Base-by-base conservation (phyloP, 306 rosid genomes). In the Vigna mungo region DNA sequence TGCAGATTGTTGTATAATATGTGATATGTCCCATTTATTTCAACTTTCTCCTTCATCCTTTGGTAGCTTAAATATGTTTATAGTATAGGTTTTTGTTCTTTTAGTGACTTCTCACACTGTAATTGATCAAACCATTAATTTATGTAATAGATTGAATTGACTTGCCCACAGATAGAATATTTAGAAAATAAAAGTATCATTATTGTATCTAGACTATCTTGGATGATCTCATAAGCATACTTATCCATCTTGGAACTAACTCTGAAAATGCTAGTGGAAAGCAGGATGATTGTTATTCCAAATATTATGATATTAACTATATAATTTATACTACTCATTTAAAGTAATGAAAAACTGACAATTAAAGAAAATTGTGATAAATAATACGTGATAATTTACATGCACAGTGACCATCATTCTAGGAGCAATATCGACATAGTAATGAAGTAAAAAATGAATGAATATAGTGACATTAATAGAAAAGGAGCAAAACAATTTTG, bases 41-140 rank as follows among this genome's bases (percentile, higher is more conserved):
- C 75, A 41, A 49, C 39, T 58, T n/a, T 27, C 23, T 72, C 68
- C 25, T 61, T 52, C 32, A 49, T 75, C 54, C 41, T 80, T 65
- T 59, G 54, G 60, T 64, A n/a, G 67, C 48, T 44, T 68, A 44
- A 68, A 70, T 61, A 64, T 16, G 46, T 61, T 27, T 62, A 30
- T 23, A 11, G 27, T 52, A 27, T 15, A 46, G 27, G 9, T 62
- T 41, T 43, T 13, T 62, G 67, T 63, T 54, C 69, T 37, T 58
- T 77, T 70, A 39, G 61, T 71, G 68, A 56, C 30, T 73, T 27
- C 73, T 59, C 62, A 36, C 52, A 48, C 54, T 5, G 20, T 73
- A 68, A 30, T 30, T 30, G 34, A 30, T 30, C 34, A 30, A 30
- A 30, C 34, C 34, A 30, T 30, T 30, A 30, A 30, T 30, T 30